Conservation (phyloP, 768 basidiomycete species). For the Auriscalpium vulgare region DNA sequence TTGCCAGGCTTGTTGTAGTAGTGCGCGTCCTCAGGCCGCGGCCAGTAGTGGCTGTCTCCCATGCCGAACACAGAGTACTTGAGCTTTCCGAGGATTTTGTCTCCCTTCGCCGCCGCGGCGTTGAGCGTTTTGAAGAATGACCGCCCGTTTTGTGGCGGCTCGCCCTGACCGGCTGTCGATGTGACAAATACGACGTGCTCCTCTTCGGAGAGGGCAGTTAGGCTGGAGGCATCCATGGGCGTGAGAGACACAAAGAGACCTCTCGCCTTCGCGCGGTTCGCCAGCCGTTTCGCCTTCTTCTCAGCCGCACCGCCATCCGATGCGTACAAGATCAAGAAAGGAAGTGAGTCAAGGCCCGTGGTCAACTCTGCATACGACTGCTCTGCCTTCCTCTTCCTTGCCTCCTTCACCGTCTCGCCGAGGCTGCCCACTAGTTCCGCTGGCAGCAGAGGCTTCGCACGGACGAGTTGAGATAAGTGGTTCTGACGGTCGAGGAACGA, state of each 20-base stretch:
- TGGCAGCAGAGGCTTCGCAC: constrained; percentile 72
- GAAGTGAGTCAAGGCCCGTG: constrained; percentile 79
- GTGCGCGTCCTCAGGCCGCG: constrained; percentile 89
- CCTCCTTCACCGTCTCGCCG: constrained; percentile 79
- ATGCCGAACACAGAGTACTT: constrained; percentile 85
- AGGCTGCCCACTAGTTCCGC: constrained; percentile 75
- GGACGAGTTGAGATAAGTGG: constrained; percentile 89
- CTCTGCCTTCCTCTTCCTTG: constrained; percentile 72
- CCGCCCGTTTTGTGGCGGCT: constrained; percentile 94
- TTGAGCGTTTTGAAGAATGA: constrained; percentile 82
- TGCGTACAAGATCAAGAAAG: constrained; percentile 84
- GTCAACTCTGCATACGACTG: constrained; percentile 81
- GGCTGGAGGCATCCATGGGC: constrained; percentile 73
- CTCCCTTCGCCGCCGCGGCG: constrained; percentile 49
- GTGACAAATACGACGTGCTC: constrained; percentile 78
- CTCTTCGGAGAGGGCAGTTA: constrained; percentile 61
- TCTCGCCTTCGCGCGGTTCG: constrained; percentile 72
- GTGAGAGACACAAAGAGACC: constrained; percentile 71
- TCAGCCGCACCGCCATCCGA: constrained; percentile 96
- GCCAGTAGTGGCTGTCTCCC: constrained; percentile 99
- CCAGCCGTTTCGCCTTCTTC: constrained; percentile 87
- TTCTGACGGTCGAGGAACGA: constrained; percentile 95
- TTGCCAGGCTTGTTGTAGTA: constrained; percentile 97
- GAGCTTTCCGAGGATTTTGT: constrained; percentile 52
- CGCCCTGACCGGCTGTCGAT: constrained; percentile 93